Percentiles rank a stretch among this genome's conserved stretches.
phyloP scores from a whole-genome alignment of 2,329 filamentous ascomycete species.

The Pyricularia sp. region DNA sequence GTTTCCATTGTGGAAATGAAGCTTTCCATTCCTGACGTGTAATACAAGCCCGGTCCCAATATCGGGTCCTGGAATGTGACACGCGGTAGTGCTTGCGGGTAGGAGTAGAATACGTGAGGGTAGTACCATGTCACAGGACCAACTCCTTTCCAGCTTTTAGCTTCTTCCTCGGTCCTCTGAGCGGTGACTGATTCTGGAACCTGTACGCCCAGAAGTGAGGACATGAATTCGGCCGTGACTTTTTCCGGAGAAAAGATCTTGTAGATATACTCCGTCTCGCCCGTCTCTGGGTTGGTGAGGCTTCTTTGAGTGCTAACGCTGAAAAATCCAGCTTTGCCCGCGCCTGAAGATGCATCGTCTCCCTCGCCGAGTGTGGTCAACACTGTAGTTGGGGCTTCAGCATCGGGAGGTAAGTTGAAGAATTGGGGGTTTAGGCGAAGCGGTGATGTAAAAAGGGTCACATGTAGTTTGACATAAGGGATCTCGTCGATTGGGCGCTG shows the following conservation, averaged over 20 bases:
- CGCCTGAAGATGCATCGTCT: constrained; percentile 39
- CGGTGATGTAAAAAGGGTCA: constrained; percentile 77
- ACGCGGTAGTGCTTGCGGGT: constrained; percentile 73
- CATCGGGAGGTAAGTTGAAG: constrained; percentile 53
- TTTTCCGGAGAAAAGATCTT: constrained; percentile 50
- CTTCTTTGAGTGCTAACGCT: constrained; percentile 63
- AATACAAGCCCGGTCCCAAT: constrained; percentile 54
- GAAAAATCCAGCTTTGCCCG: constrained; percentile 69
- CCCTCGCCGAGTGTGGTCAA: constrained; percentile 65
- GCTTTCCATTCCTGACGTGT: constrained; percentile 68
- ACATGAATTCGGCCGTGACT: constrained; percentile 40
- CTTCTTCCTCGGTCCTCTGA: constrained; percentile 18
- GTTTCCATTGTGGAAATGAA: constrained; percentile 99
- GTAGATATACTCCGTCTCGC: constrained; percentile 43
- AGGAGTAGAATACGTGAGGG: constrained; percentile 67
- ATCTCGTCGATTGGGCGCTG: constrained; percentile 60
- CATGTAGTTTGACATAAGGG: constrained; percentile 77
- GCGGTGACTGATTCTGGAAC: constrained; percentile 28
- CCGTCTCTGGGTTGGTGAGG: constrained; percentile 46
- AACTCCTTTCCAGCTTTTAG: constrained; percentile 15
- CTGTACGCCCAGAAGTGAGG: constrained; percentile 33
- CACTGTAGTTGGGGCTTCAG: constrained; percentile 55
- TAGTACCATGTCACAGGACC: constrained; percentile 61
- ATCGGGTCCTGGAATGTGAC: constrained; percentile 76
- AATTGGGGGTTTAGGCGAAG: constrained; percentile 55